Evolutionary conservation across 495 filamentous ascomycete genomes (phyloP).

Genomic region (Achaetomiella virescens): DNA sequence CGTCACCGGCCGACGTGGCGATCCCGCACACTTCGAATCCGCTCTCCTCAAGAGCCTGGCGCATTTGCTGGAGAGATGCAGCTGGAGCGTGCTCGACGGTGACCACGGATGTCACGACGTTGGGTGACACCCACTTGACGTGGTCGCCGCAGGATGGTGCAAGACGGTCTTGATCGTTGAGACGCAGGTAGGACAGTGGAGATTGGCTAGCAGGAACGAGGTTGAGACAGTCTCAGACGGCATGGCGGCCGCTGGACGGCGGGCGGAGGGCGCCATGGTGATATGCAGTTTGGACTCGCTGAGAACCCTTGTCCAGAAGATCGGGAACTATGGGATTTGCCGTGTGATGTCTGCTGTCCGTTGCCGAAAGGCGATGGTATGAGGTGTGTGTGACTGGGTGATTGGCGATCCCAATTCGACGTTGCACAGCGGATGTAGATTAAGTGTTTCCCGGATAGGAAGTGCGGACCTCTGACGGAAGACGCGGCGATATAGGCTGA

Average conservation of each 20-base stretch:
- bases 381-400: constrained; percentile 2
- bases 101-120: constrained; percentile 52
- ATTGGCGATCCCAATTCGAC: constrained; percentile 9
- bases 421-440: constrained; percentile 17
- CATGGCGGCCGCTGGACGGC: constrained; percentile 9
- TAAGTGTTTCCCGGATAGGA: constrained; percentile 22
- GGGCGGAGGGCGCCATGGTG: constrained; percentile 21
- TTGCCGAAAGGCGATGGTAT: not conserved
- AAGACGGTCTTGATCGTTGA: constrained; percentile 48
- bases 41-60: constrained; percentile 35
- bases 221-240: constrained; percentile 31
- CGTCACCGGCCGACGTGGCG: constrained; percentile 31
- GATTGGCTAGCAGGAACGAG: constrained; percentile 49
- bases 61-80: constrained; percentile 31
- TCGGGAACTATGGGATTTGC: not conserved
- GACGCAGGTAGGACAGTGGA: constrained; percentile 59
- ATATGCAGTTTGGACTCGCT: not conserved
- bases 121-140: constrained; percentile 49
- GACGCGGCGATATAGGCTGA: constrained; percentile 26
- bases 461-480: constrained; percentile 20
- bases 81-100: constrained; percentile 33
- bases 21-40: constrained; percentile 44
- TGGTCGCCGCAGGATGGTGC: constrained; percentile 30
- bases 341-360: not conserved
- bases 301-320: not conserved